Conservation (phyloP, 345 rosid genomes). For the Pugionium cornutum region DNA sequence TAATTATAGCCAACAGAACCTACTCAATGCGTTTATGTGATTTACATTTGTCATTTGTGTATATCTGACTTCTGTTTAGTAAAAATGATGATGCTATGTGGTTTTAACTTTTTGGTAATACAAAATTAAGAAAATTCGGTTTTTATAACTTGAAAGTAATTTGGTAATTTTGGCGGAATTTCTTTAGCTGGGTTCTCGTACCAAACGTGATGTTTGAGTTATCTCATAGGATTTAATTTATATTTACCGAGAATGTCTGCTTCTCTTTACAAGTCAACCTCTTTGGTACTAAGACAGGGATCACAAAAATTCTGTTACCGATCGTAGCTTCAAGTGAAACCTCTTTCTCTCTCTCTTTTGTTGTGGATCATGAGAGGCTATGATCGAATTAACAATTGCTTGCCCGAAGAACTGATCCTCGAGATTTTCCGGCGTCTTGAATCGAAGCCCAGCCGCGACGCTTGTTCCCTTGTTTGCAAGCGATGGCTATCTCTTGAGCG, state of each 20-base stretch:
- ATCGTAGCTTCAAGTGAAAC: not conserved
- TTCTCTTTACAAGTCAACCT: too few relatives aligned
- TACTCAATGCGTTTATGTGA: constrained; percentile 10
- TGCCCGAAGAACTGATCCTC: constrained; percentile 80
- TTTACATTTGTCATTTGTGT: constrained; percentile 29
- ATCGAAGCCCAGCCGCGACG: constrained; percentile 63
- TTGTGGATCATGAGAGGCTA: constrained; percentile 59
- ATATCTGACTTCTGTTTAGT: constrained; percentile 16
- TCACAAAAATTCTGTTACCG: too few relatives aligned
- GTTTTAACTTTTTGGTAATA: constrained; percentile 2
- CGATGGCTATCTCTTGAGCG: constrained; percentile 87
- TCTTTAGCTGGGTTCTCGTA: too few relatives aligned
- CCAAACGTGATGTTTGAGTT: too few relatives aligned
- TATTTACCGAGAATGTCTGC: too few relatives aligned
- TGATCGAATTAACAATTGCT: constrained; percentile 65
- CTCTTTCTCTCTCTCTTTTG: constrained; percentile 13
- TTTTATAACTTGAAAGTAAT: constrained; percentile 7
- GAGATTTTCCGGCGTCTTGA: constrained; percentile 75
- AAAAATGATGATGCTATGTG: constrained; percentile 4
- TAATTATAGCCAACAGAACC: not conserved
- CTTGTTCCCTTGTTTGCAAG: constrained; percentile 88
- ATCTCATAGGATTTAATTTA: too few relatives aligned
- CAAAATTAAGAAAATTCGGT: constrained; percentile 18
- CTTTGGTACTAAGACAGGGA: too few relatives aligned
- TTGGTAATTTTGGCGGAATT: constrained; percentile 9